A percentile compares a stretch with the other conserved stretches of the same genome.
phyloP scores from a whole-genome alignment of 306 rosid genomes.

The Echinosophora koreensis region DNA sequence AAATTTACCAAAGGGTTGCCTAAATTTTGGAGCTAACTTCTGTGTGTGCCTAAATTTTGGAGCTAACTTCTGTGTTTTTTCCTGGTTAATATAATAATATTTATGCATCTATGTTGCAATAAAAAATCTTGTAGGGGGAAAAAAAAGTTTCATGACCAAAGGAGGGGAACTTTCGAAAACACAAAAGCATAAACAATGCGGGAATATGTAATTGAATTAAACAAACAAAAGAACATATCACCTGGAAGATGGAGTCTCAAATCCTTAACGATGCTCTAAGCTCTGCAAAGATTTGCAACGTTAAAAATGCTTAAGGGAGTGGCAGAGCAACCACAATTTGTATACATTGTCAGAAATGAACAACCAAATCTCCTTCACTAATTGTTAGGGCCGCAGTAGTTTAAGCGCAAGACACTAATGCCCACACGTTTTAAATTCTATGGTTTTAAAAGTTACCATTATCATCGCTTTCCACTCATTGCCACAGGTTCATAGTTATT shows the following conservation, averaged over 20 bases:
- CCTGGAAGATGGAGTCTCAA: slow-evolving; percentile 32
- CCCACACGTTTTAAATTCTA: slow-evolving; percentile 13
- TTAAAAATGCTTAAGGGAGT: slow-evolving; percentile 32
- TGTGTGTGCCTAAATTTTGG: background rate
- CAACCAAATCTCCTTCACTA: slow-evolving; percentile 37
- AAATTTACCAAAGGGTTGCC: background rate
- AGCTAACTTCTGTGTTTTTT: background rate
- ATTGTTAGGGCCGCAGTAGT: background rate
- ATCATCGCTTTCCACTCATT: slow-evolving; percentile 12
- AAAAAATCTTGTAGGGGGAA: background rate
- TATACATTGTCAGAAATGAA: slow-evolving; percentile 10
- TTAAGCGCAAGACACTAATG: slow-evolving; percentile 19
- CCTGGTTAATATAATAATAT: background rate
- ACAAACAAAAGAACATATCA: slow-evolving; percentile 37
- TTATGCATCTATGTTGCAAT: background rate
- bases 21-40: too few species aligned
- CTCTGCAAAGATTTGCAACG: slow-evolving; percentile 3
- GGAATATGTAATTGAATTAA: background rate
- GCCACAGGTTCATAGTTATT: background rate
- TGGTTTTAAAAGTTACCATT: background rate
- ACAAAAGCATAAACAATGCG: background rate
- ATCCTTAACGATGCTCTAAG: background rate
- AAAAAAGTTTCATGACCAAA: background rate
- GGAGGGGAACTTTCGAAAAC: background rate
- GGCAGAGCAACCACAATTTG: slow-evolving; percentile 8